Evolutionary conservation across 2,329 filamentous ascomycete species (phyloP).

Genomic region (Atkinsonella texensis): DNA sequence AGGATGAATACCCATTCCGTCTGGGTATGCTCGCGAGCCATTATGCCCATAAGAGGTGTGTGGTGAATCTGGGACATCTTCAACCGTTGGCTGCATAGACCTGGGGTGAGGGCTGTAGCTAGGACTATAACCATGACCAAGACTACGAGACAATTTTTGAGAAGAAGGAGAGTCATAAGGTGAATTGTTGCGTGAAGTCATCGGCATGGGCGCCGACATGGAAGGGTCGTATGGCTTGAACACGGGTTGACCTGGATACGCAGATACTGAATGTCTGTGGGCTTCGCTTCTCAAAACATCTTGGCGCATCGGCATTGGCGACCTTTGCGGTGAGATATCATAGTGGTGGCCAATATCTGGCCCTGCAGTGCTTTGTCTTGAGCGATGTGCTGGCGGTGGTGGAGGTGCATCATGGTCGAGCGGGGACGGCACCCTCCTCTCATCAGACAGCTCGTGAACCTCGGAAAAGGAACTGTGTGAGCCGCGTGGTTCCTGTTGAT

Average conservation of each 20-base stretch:
- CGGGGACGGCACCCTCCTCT: conserved; percentile 21
- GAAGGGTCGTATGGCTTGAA: conserved; percentile 41
- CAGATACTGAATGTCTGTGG: conserved; percentile 36
- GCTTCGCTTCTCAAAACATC: conserved; percentile 46
- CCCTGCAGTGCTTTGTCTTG: conserved; percentile 31
- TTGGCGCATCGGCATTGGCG: conserved; percentile 43
- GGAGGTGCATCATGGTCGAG: conserved; percentile 37
- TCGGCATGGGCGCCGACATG: conserved; percentile 22
- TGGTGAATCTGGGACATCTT: conserved; percentile 48
- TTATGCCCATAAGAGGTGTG: conserved; percentile 16
- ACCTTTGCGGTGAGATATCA: conserved; percentile 31
- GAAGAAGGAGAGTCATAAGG: conserved; percentile 25
- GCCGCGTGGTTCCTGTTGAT: conserved; percentile 25
- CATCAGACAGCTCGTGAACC: conserved; percentile 22
- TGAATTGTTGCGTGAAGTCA: conserved; percentile 15
- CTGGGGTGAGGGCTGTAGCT: conserved; percentile 34
- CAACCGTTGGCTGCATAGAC: conserved; percentile 50
- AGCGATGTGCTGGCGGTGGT: conserved; percentile 43
- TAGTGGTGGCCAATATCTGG: conserved; percentile 29
- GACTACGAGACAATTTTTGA: conserved; percentile 40
- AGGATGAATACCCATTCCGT: conserved; percentile 28
- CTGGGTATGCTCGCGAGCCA: conserved; percentile 14
- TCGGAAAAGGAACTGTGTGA: conserved; percentile 23
- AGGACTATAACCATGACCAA: conserved; percentile 31
- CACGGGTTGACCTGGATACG: conserved; percentile 41